Evolutionary conservation across 148 eudicot genomes (phyloP), one percentile per base, ranked within the genome.

Genomic region (Oxyria digyna): DNA sequence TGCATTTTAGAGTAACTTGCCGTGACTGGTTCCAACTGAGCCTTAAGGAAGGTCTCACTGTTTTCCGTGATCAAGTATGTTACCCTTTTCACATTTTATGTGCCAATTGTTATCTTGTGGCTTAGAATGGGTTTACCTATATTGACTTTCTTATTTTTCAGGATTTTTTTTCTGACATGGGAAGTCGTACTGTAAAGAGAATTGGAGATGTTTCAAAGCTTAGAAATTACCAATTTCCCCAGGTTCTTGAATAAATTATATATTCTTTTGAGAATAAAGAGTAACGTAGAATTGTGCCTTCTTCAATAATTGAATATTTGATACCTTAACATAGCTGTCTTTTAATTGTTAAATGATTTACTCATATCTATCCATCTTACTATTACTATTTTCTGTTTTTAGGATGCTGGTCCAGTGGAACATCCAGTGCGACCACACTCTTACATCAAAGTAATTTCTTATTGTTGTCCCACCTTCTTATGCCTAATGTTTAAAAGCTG

Each of bases 351-450:
- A 52, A 21, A 8, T 23, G 29, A 11, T 15, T 52, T 23, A 15
- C 4, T 10, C 29, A 5, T 50, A 50, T 23, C 15, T 17, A 14
- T 59, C 38, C 64, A 57, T 59, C 65, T 27, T 59, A 29, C 4
- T 59, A 37, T 37, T 27, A 1, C n/a, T n/a, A 27, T 55, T 20
- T 59, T 31, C 35, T 29, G 76, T 43, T 82, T 72, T 78, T 80
- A 94, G 99, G 99, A 95, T 85, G 85, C 97, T 68, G 97, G 99
- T 76, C 97, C 99, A 35, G 91, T 95, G 99, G 97, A 97, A 79
- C 99, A 95, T 86, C 99, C 99, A 38, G 97, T 95, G 20, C 84
- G 94, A 15, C 99, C 99, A 67, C 97, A 95, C 75, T 95, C 99
- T 8, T 95, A 95, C 79, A 95, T 95, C 46, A 95, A 91, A 96